Conservation (phyloP, 192 early-diverging fungal genomes). For the Backusella australiensis region DNA sequence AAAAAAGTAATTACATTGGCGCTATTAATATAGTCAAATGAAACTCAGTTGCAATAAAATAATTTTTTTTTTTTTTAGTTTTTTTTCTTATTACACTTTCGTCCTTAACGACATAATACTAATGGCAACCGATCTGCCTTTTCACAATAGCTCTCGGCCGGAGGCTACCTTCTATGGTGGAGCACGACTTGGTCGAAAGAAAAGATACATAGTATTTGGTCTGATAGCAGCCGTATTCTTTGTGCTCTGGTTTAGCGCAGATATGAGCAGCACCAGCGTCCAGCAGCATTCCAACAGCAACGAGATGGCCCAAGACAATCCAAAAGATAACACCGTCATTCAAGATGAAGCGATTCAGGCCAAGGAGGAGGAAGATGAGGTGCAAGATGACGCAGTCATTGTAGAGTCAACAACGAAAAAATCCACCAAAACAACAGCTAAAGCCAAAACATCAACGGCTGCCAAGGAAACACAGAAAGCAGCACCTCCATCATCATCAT, state of each 20-base stretch:
- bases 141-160: background rate
- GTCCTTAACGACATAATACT: background rate
- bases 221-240: background rate
- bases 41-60: background rate
- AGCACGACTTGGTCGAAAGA: constrained; percentile 11
- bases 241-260: constrained; percentile 8
- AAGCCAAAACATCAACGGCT: background rate
- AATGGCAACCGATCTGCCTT: constrained; percentile 8
- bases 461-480: background rate
- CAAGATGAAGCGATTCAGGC: background rate
- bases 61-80: background rate
- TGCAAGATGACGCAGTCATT: background rate
- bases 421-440: background rate
- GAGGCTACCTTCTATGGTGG: background rate
- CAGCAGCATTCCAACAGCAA: background rate
- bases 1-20: too few species aligned
- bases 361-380: background rate
- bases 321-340: background rate
- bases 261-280: background rate
- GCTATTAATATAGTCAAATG: background rate
- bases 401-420: background rate
- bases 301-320: background rate
- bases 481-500: background rate
- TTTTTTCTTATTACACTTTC: background rate
- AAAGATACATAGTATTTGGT: background rate